These are phyloP conservation scores for Aspergillus caelatus DNA, from an alignment of 2,329 filamentous ascomycete genomes.

Conservation along the genomic window DNA sequence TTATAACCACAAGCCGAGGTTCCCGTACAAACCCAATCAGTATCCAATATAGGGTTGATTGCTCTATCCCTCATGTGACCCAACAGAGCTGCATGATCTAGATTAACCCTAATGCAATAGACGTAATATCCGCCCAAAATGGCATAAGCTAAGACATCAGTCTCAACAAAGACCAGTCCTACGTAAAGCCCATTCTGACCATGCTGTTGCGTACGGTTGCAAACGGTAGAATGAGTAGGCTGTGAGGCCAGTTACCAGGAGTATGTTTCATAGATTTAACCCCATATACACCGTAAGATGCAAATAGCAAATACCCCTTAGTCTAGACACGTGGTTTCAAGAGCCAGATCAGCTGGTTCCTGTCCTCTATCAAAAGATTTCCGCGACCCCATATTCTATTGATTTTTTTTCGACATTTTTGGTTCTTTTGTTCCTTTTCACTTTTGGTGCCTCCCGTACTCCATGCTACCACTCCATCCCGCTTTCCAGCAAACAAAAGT, in stretches of 20 bases:
- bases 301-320: conserved; percentile 5
- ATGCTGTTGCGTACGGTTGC: background rate
- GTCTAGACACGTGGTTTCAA: conserved; percentile 9
- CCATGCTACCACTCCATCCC: background rate
- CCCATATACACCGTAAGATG: conserved; percentile 4
- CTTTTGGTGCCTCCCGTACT: conserved; percentile 12
- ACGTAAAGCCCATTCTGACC: background rate
- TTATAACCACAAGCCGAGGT: background rate
- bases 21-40: background rate
- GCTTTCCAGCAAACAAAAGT: background rate
- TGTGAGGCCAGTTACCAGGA: no score
- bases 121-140: background rate
- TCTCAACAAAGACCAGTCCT: background rate
- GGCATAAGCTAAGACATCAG: conserved; percentile 3
- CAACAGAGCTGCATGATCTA: conserved; percentile 1
- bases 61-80: background rate
- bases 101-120: conserved; percentile 4
- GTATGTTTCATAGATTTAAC: background rate
- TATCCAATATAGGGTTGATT: background rate
- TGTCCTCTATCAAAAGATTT: conserved; percentile 2
- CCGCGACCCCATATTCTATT: conserved; percentile 8
- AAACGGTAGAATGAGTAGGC: background rate
- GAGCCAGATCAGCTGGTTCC: conserved; percentile 1
- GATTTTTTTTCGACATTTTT: background rate
- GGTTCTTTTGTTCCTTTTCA: background rate